These are phyloP conservation scores for Zychaea mexicana DNA, from an alignment of 371 early-diverging fungal species.

Conservation along the genomic window DNA sequence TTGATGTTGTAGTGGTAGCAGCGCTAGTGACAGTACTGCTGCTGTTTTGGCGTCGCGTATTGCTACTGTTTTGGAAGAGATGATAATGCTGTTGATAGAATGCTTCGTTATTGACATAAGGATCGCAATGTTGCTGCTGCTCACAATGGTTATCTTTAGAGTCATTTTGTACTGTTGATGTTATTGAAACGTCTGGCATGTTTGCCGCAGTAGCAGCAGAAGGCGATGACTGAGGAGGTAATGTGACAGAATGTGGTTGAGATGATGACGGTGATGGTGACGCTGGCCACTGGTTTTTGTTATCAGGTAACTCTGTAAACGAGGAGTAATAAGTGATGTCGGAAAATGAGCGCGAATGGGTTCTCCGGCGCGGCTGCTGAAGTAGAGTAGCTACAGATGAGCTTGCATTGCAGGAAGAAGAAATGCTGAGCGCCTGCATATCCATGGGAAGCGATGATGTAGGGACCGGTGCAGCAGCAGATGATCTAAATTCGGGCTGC, in stretches of 20 bases:
- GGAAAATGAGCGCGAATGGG: slow-evolving; percentile 3
- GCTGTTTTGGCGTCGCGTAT: too few species aligned
- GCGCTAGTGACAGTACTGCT: background rate
- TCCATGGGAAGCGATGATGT: background rate
- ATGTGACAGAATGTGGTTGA: too few species aligned
- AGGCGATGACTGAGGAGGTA: too few species aligned
- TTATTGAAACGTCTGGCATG: too few species aligned
- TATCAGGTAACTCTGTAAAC: background rate
- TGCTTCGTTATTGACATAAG: too few species aligned
- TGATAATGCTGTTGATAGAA: too few species aligned
- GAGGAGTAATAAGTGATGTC: background rate
- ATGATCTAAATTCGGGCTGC: slow-evolving; percentile 8
- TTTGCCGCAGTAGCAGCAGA: too few species aligned
- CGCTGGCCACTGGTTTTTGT: too few species aligned
- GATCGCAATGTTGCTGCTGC: background rate
- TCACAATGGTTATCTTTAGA: too few species aligned
- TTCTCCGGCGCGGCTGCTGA: background rate
- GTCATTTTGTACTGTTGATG: too few species aligned
- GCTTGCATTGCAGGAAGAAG: background rate
- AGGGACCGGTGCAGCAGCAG: background rate
- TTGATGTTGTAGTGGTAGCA: background rate
- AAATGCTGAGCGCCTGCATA: background rate
- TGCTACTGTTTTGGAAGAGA: too few species aligned
- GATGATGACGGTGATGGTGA: background rate
- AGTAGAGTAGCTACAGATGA: background rate